phyloP scores from a whole-genome alignment of 208 protist species.

The Leptomonas pyrrhocoris region DNA sequence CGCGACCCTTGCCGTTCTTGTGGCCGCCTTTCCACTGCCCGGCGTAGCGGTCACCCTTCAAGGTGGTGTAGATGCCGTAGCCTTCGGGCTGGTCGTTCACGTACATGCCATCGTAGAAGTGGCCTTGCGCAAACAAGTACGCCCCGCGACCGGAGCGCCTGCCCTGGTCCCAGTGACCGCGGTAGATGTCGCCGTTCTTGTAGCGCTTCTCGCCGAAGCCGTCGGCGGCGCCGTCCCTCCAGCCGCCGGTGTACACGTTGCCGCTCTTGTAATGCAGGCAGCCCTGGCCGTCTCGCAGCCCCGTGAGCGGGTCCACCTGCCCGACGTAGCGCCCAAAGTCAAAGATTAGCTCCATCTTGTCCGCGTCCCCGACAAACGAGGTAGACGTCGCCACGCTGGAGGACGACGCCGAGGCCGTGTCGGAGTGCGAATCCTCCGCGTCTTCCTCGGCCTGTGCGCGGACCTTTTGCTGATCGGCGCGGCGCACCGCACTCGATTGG shows the following conservation, averaged over 20 bases:
- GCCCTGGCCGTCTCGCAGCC: slow-evolving; percentile 67
- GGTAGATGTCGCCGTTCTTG: slow-evolving; percentile 78
- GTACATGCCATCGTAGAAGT: slow-evolving; percentile 85
- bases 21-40: slow-evolving; percentile 60
- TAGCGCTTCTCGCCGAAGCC: slow-evolving; percentile 78
- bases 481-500: slow-evolving; percentile 4
- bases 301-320: slow-evolving; percentile 49
- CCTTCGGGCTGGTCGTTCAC: slow-evolving; percentile 59
- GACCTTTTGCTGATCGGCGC: not conserved
- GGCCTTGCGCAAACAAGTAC: slow-evolving; percentile 59
- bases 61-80: slow-evolving; percentile 66
- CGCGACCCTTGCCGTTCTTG: slow-evolving; percentile 65
- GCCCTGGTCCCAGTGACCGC: slow-evolving; percentile 67
- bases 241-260: slow-evolving; percentile 81
- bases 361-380: slow-evolving; percentile 24
- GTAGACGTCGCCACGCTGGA: slow-evolving; percentile 23
- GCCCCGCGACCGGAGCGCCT: slow-evolving; percentile 63
- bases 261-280: slow-evolving; percentile 67
- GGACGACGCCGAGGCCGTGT: slow-evolving; percentile 5
- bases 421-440: slow-evolving; percentile 6
- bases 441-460: not conserved
- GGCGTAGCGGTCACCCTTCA: slow-evolving; percentile 65
- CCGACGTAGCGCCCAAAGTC: slow-evolving; percentile 70
- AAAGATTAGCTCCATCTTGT: slow-evolving; percentile 45
- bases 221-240: slow-evolving; percentile 59